Evolutionary conservation across 2,329 filamentous ascomycete genomes (phyloP).

Genomic region (Cytospora chrysosperma): DNA sequence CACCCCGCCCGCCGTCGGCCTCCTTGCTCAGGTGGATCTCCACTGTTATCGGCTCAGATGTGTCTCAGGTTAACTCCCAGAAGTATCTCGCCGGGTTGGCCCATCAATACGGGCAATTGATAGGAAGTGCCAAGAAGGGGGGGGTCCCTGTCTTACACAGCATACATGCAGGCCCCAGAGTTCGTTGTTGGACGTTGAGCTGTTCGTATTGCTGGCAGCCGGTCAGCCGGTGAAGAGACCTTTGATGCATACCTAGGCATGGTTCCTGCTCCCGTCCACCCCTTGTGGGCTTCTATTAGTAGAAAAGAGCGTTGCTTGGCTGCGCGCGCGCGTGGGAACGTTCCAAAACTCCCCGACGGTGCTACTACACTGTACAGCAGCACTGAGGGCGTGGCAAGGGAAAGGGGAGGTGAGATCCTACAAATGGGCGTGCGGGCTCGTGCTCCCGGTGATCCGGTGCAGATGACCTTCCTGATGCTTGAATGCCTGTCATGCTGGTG

Average conservation of each 20-base stretch:
- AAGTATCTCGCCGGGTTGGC: neutral
- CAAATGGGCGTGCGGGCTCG: neutral
- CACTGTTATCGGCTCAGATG: neutral
- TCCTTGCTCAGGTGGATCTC: neutral
- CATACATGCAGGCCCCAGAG: neutral
- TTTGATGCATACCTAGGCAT: too few relatives aligned
- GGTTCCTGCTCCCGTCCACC: too few relatives aligned
- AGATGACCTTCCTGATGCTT: slow-evolving; percentile 4
- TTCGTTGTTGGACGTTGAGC: neutral
- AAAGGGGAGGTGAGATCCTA: too few relatives aligned
- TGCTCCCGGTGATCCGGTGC: neutral
- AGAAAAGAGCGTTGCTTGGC: neutral
- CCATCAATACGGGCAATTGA: too few relatives aligned
- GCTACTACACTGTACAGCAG: too few relatives aligned
- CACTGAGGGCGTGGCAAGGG: neutral
- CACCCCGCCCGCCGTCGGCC: too few relatives aligned
- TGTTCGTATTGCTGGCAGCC: slow-evolving; percentile 1
- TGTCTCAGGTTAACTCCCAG: neutral
- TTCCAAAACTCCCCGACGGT: slow-evolving; percentile 11
- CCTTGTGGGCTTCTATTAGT: neutral
- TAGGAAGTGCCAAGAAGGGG: too few relatives aligned
- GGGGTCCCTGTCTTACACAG: neutral
- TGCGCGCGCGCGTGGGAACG: neutral
- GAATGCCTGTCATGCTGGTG: neutral
- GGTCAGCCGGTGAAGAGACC: too few relatives aligned